These are phyloP conservation scores for Syncephalis fuscata DNA, from an alignment of 371 early-diverging fungal genomes.

Conservation along the genomic window DNA sequence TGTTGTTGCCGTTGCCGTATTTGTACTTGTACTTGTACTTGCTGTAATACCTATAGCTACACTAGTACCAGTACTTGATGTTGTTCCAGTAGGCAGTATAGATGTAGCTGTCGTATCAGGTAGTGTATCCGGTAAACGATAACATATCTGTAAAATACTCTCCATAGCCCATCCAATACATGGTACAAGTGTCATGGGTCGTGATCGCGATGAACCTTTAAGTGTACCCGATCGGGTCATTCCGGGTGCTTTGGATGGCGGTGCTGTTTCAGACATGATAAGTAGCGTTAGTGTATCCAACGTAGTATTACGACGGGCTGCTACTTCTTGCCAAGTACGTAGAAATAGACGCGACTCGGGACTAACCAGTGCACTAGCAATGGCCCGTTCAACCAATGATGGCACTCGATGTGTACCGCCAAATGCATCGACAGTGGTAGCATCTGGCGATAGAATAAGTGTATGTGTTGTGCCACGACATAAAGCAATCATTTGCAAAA, in stretches of 20 bases:
- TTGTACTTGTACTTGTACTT: neutral
- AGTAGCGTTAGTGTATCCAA: neutral
- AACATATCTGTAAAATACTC: slow-evolving; percentile 30
- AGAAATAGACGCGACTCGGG: slow-evolving; percentile 55
- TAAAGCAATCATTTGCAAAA: slow-evolving; percentile 32
- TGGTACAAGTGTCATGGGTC: slow-evolving; percentile 15
- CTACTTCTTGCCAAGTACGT: slow-evolving; percentile 49
- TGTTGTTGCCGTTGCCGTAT: neutral
- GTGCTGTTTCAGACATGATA: neutral
- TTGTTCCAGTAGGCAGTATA: neutral
- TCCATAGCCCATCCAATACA: slow-evolving; percentile 33
- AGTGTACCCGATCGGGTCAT: neutral
- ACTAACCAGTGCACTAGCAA: slow-evolving; percentile 57
- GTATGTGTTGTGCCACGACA: slow-evolving; percentile 17
- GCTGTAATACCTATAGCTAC: neutral
- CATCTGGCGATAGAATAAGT: neutral
- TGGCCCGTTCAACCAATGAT: slow-evolving; percentile 60
- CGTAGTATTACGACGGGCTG: slow-evolving; percentile 4
- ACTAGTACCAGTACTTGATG: neutral
- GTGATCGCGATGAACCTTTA: neutral
- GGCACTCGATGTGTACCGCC: slow-evolving; percentile 13
- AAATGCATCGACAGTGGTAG: neutral
- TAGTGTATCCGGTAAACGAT: slow-evolving; percentile 28
- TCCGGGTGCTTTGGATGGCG: neutral
- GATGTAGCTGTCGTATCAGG: slow-evolving; percentile 9